Evolutionary conservation across 768 basidiomycete species (phyloP), one percentile per base, ranked within the genome.

Genomic region (Pleurotus salmoneostramineus): DNA sequence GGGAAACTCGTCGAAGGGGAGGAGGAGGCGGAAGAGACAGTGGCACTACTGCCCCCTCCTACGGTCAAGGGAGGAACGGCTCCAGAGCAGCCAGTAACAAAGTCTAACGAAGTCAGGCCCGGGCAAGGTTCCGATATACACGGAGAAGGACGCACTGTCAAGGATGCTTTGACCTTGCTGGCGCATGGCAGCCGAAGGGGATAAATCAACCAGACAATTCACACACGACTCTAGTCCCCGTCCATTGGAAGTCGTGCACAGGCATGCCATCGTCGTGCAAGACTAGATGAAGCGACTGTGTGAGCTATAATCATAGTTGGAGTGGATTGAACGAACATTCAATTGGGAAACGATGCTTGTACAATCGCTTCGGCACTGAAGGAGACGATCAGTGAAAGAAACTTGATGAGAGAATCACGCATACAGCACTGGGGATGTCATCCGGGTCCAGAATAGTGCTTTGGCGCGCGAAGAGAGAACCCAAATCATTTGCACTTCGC

Each of bases 151-250:
- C 52, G 36, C 40, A 56, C 56, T 48, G 35, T 56, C 44, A 47
- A 56, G 56, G n/a, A 56, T 48, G 15, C 8, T 56, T 48, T 56
- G 56, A 12, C 56, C 56, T 36, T 56, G 56, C 15, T 45, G 31
- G 33, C 17, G 31, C 56, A 46, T 46, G 32, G 56, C 43, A 45
- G 43, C 44, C 3, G 56, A 32, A n/a, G 43, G 43, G n/a, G 56
- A 15, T 6, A 56, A 33, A 31, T 32, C n/a, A 12, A 47, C 43
- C 31, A 56, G 32, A 31, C 56, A 56, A 36, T 56, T 56, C 7
- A 56, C 46, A 45, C 56, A 56, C 15, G 44, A 31, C n/a, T 56
- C 56, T 1, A 56, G 33, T 17, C 46, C 46, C 17, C 46, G 33
- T 7, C n/a, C 56, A 14, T 56, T 56, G 10, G 56, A 8, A 35